Conservation (phyloP, 2,329 filamentous ascomycete genomes). For the Alternaria sp. region DNA sequence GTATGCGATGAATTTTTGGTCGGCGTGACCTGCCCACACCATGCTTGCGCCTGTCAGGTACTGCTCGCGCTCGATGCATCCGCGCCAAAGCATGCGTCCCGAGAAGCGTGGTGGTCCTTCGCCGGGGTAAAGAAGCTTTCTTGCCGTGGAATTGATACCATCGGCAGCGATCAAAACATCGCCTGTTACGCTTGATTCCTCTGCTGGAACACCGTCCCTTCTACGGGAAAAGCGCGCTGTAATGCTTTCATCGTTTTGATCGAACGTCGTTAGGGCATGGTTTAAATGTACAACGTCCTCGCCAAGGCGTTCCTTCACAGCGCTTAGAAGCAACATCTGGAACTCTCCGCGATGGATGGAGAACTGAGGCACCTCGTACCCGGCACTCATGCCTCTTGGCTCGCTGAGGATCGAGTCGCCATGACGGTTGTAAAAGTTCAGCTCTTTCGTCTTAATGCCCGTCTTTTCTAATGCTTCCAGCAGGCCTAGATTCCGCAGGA, state of each 20-base stretch:
- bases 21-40: constrained; percentile 59
- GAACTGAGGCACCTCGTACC: constrained; percentile 57
- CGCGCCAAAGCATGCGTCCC: constrained; percentile 58
- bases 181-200: constrained; percentile 43
- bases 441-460: constrained; percentile 55
- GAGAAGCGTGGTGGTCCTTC: constrained; percentile 58
- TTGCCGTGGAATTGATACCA: constrained; percentile 57
- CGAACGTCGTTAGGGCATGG: constrained; percentile 51
- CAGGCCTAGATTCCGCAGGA: constrained; percentile 56
- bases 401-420: constrained; percentile 57
- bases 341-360: constrained; percentile 58
- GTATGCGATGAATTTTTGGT: constrained; percentile 60
- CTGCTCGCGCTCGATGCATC: constrained; percentile 53
- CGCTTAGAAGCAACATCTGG: constrained; percentile 56
- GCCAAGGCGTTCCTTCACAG: constrained; percentile 55
- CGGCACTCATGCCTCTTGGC: constrained; percentile 53
- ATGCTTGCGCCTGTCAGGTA: constrained; percentile 57
- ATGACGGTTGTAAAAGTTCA: constrained; percentile 58
- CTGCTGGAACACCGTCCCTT: constrained; percentile 37
- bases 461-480: constrained; percentile 53
- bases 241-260: constrained; percentile 49
- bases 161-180: constrained; percentile 55
- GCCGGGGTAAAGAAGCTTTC: constrained; percentile 54
- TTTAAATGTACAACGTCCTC: constrained; percentile 52
- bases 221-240: constrained; percentile 52